Evolutionary conservation across 139 green algal species (phyloP).

Genomic region (Micromonas commoda): DNA sequence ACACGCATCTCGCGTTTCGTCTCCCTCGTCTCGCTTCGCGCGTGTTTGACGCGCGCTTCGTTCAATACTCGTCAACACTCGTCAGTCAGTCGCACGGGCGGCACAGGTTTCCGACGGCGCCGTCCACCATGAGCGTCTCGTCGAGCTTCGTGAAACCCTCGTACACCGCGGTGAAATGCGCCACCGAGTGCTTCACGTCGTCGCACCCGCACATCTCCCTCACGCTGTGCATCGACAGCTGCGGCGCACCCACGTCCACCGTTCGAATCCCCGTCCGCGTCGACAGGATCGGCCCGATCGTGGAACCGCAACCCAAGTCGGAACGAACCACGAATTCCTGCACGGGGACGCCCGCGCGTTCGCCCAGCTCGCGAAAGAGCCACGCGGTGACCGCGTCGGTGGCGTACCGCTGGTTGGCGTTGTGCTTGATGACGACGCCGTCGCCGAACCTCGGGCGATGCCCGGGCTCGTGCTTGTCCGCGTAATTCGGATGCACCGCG

Average conservation of each 20-base stretch:
- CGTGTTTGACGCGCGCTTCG: too few species aligned
- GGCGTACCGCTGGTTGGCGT: constrained; percentile 91
- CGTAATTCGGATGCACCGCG: constrained; percentile 89
- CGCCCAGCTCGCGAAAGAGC: constrained; percentile 75
- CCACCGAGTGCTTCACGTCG: constrained; percentile 31
- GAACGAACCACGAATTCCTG: constrained; percentile 79
- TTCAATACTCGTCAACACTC: too few species aligned
- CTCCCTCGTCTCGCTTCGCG: too few species aligned
- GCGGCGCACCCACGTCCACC: constrained; percentile 76
- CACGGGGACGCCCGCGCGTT: constrained; percentile 56
- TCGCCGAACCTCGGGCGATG: constrained; percentile 42
- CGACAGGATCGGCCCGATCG: constrained; percentile 93
- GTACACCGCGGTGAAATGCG: constrained; percentile 20
- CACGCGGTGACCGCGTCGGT: constrained; percentile 74
- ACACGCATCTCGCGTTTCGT: too few species aligned
- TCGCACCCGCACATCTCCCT: constrained; percentile 60
- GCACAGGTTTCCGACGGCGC: constrained; percentile 3
- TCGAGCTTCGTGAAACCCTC: neutral
- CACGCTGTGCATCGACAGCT: constrained; percentile 85
- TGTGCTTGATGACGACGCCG: constrained; percentile 90
- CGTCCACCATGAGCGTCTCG: constrained; percentile 12
- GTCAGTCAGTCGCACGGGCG: constrained; percentile 20
- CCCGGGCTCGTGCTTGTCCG: constrained; percentile 42
- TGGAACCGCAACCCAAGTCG: constrained; percentile 92
- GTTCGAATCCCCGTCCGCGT: constrained; percentile 70